phyloP scores from a whole-genome alignment of 208 protist genomes.

The Tritrichomonas musculus region DNA sequence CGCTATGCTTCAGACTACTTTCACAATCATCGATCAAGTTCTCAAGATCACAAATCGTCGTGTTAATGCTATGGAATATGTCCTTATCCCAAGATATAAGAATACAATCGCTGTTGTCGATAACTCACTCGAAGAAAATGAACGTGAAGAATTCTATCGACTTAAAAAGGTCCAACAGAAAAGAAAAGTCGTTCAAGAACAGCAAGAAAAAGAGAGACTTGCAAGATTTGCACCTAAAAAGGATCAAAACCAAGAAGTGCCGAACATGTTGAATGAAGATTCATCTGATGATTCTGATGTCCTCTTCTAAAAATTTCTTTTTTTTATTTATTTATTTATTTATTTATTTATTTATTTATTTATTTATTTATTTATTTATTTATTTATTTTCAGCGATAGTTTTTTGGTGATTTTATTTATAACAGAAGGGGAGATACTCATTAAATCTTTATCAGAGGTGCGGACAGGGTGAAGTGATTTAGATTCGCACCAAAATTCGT shows the following conservation, averaged over 20 bases:
- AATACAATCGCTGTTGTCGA: conserved; percentile 93
- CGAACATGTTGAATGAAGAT: background rate
- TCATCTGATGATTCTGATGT: conserved; percentile 23
- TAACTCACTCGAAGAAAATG: conserved; percentile 87
- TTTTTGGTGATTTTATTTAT: too few relatives aligned
- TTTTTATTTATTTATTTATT: too few relatives aligned
- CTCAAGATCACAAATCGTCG: conserved; percentile 98
- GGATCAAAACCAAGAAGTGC: background rate
- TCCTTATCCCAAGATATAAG: conserved; percentile 85
- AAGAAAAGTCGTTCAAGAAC: background rate
- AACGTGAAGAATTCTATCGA: conserved; percentile 35
- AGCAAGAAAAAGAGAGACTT: background rate
- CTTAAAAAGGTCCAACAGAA: conserved; percentile 29
- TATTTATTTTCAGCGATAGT: too few relatives aligned
- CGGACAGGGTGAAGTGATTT: too few relatives aligned
- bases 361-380: too few relatives aligned
- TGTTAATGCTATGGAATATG: conserved; percentile 98
- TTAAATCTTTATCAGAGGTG: too few relatives aligned
- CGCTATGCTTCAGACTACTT: conserved; percentile 73
- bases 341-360: too few relatives aligned
- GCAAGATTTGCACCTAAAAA: background rate
- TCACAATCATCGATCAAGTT: conserved; percentile 38
- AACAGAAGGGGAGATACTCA: too few relatives aligned
- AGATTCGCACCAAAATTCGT: too few relatives aligned
- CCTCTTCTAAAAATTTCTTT: conserved; percentile 19